Evolutionary conservation across 495 filamentous ascomycete genomes (phyloP).

Genomic region (Penicillium angulare): DNA sequence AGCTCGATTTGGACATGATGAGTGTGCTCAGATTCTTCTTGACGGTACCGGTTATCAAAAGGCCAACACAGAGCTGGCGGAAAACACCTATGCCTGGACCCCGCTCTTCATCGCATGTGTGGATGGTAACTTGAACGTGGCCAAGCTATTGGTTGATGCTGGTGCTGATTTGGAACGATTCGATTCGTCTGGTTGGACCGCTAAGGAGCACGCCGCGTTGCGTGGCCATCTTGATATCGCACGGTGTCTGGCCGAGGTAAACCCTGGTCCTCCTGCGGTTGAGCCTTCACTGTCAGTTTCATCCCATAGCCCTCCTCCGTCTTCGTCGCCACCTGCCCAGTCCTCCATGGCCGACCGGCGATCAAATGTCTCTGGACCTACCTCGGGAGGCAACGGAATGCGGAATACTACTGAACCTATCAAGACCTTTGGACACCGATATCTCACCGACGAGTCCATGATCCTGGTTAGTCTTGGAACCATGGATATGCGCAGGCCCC

Average conservation of each 20-base stretch:
- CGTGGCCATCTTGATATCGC: slow-evolving; percentile 83
- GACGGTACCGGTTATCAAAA: slow-evolving; percentile 66
- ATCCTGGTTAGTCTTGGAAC: slow-evolving; percentile 89
- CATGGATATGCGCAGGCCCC: slow-evolving; percentile 84
- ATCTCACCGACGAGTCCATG: slow-evolving; percentile 84
- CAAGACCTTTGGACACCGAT: slow-evolving; percentile 94
- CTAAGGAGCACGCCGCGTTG: slow-evolving; percentile 88
- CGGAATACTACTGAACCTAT: slow-evolving; percentile 68
- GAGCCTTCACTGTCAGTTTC: slow-evolving; percentile 36
- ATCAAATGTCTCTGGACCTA: slow-evolving; percentile 43
- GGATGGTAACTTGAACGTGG: slow-evolving; percentile 73
- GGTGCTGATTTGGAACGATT: slow-evolving; percentile 68
- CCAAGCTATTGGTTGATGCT: slow-evolving; percentile 72
- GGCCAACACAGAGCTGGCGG: slow-evolving; percentile 71
- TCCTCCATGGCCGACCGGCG: slow-evolving; percentile 54
- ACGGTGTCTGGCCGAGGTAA: slow-evolving; percentile 57
- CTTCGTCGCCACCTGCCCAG: slow-evolving; percentile 40
- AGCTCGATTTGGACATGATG: slow-evolving; percentile 78
- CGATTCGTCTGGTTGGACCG: slow-evolving; percentile 92
- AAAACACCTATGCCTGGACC: slow-evolving; percentile 90
- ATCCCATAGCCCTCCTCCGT: slow-evolving; percentile 38
- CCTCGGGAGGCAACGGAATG: slow-evolving; percentile 31
- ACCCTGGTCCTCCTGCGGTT: slow-evolving; percentile 33
- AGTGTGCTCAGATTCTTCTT: slow-evolving; percentile 75
- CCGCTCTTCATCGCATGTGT: slow-evolving; percentile 89